Evolutionary conservation across 1,284 basidiomycete genomes (phyloP).

Genomic region (Ustilago curta): DNA sequence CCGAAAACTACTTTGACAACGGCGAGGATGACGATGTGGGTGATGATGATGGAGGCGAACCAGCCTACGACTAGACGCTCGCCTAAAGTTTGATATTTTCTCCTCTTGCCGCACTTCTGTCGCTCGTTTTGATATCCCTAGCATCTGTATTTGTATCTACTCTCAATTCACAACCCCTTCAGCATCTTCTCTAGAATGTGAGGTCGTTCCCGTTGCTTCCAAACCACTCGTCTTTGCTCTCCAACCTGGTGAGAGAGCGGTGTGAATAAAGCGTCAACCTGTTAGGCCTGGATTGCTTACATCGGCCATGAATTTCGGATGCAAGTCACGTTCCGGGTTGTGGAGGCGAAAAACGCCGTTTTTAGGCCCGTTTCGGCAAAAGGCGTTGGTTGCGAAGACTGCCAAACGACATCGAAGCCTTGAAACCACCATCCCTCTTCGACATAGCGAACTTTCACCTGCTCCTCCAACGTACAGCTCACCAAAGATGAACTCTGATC

Average conservation of each 20-base stretch:
- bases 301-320: too few species aligned
- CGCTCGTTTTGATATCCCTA: neutral
- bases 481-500: conserved; percentile 40
- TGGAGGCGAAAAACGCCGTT: conserved; percentile 11
- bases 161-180: conserved; percentile 6
- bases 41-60: conserved; percentile 60
- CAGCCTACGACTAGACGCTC: conserved; percentile 55
- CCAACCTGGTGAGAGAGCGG: neutral
- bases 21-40: conserved; percentile 65
- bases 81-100: neutral
- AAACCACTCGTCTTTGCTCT: neutral
- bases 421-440: neutral
- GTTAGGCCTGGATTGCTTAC: too few species aligned
- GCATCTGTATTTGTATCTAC: conserved; percentile 40
- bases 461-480: neutral
- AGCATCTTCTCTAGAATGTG: neutral
- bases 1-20: conserved; percentile 68
- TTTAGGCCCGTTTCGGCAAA: conserved; percentile 23
- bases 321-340: neutral
- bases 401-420: conserved; percentile 24
- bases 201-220: neutral
- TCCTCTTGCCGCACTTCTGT: neutral
- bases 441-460: neutral
- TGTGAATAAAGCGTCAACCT: too few species aligned
- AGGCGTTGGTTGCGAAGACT: conserved; percentile 5